phyloP scores from a whole-genome alignment of 306 rosid genomes.

The Citrullus mucosospermus region DNA sequence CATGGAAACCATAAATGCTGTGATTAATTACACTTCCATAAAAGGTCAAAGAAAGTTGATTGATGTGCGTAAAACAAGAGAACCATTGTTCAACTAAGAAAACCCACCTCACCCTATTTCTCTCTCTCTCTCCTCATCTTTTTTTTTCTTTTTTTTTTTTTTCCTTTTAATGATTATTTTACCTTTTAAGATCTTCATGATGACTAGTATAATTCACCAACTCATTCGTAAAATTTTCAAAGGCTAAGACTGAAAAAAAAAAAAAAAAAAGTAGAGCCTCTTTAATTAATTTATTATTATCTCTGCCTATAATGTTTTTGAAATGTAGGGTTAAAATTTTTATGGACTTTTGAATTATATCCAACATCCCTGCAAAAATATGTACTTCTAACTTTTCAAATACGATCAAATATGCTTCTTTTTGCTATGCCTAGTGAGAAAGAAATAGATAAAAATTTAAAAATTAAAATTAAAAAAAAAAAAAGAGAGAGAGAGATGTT shows the following conservation, averaged over 20 bases:
- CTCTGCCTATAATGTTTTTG: not conserved
- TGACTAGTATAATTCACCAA: conserved; percentile 5
- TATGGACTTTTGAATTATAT: not conserved
- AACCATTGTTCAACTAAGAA: not conserved
- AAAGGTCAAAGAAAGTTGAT: conserved; percentile 11
- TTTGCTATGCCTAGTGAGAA: not conserved
- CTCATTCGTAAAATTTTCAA: not conserved
- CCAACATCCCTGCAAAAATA: not conserved
- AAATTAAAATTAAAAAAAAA: not conserved
- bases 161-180: not conserved
- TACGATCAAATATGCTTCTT: not conserved
- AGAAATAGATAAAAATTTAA: not conserved
- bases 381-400: conserved; percentile 2
- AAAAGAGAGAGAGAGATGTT: not conserved
- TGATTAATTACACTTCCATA: conserved; percentile 8
- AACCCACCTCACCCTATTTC: not conserved
- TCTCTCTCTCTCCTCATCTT: not conserved
- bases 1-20: conserved; percentile 7
- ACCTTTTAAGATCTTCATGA: conserved; percentile 4
- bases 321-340: not conserved
- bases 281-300: not conserved
- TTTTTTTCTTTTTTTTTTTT: not conserved
- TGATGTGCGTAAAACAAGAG: conserved; percentile 4
- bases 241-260: not conserved
- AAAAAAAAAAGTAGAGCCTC: not conserved